Percentiles rank a stretch among this genome's conserved stretches.
These are phyloP conservation scores for Neurospora tetraspora DNA, from an alignment of 495 filamentous ascomycete species.

Conservation along the genomic window DNA sequence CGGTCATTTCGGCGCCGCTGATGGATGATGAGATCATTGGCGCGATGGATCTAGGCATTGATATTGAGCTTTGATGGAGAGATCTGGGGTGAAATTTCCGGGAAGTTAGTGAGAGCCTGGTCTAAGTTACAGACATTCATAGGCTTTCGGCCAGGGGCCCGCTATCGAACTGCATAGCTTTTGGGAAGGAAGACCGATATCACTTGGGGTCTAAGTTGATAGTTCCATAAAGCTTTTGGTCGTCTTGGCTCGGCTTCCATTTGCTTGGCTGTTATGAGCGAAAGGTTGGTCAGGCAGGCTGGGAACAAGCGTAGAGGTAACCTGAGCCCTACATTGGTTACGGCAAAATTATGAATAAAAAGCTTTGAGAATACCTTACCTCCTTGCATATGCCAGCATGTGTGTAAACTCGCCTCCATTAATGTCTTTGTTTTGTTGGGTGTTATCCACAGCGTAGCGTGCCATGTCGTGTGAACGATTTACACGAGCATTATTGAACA, in stretches of 20 bases:
- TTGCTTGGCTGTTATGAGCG: background rate
- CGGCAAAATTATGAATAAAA: background rate
- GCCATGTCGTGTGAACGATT: no score
- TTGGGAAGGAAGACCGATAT: background rate
- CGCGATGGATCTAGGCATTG: conserved; percentile 69
- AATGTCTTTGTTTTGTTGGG: no score
- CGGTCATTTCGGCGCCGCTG: conserved; percentile 58
- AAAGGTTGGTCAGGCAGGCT: background rate
- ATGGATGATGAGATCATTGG: conserved; percentile 82
- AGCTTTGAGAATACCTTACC: background rate
- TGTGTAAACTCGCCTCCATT: background rate
- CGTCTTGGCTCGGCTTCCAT: background rate
- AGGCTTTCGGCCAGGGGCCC: background rate
- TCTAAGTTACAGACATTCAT: background rate
- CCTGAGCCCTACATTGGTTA: background rate
- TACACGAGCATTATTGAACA: no score
- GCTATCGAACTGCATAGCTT: background rate
- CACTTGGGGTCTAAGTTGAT: background rate
- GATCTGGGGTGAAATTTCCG: background rate
- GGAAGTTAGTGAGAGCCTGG: background rate
- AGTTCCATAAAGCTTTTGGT: background rate
- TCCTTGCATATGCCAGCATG: background rate
- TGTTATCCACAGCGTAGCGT: no score
- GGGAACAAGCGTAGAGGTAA: background rate
- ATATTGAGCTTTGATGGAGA: conserved; percentile 51